Conservation (phyloP, 192 early-diverging fungal species). For the Coemansia asiatica region DNA sequence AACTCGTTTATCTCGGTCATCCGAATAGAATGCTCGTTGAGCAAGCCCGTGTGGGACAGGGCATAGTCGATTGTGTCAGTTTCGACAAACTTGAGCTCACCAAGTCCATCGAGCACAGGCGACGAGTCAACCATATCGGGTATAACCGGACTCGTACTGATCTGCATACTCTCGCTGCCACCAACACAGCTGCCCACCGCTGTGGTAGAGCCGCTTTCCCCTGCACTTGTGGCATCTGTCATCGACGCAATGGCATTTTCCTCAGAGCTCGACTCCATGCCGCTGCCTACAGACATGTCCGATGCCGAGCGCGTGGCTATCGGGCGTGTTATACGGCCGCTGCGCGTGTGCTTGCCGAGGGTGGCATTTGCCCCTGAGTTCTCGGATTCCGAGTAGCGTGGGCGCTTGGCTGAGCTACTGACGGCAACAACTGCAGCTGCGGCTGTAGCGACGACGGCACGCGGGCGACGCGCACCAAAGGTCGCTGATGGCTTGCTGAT, state of each 20-base stretch:
- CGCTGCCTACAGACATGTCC: slow-evolving; percentile 9
- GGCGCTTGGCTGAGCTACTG: slow-evolving; percentile 18
- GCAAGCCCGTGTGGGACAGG: slow-evolving; percentile 36
- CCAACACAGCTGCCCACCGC: slow-evolving; percentile 10
- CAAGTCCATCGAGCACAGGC: not conserved
- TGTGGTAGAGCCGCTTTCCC: slow-evolving; percentile 6
- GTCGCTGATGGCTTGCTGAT: slow-evolving; percentile 38
- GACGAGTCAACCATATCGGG: slow-evolving; percentile 2
- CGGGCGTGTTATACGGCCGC: slow-evolving; percentile 20
- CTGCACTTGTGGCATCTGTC: not conserved
- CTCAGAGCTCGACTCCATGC: not conserved
- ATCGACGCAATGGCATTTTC: not conserved
- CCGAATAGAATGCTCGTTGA: slow-evolving; percentile 34
- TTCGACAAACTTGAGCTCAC: slow-evolving; percentile 42
- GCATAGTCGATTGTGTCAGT: slow-evolving; percentile 46
- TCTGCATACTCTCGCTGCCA: slow-evolving; percentile 7
- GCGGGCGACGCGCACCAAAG: slow-evolving; percentile 29
- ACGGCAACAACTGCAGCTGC: not conserved
- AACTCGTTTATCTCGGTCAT: slow-evolving; percentile 45
- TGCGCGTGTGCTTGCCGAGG: slow-evolving; percentile 50
- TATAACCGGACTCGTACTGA: slow-evolving; percentile 1
- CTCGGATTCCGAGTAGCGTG: slow-evolving; percentile 8
- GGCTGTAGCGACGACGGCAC: not conserved
- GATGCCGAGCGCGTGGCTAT: slow-evolving; percentile 2
- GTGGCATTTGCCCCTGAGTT: not conserved